Evolutionary conservation across 2,329 filamentous ascomycete species (phyloP).

Genomic region (Pyrenophora graminea): DNA sequence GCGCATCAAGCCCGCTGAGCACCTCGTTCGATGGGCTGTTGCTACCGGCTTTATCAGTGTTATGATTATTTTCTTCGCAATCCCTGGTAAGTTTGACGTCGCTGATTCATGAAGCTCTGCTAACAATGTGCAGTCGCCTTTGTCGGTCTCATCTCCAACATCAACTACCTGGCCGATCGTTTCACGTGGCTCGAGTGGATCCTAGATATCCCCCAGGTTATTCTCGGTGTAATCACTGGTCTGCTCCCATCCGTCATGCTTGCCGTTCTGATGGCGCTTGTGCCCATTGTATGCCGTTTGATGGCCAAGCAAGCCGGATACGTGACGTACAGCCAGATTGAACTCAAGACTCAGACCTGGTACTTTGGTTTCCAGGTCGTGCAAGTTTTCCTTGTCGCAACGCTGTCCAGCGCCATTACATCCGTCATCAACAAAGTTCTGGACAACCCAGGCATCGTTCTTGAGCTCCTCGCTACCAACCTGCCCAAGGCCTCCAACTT

Average conservation of each 20-base stretch:
- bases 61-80: conserved; percentile 53
- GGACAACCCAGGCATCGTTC: conserved; percentile 62
- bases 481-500: conserved; percentile 90
- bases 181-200: conserved; percentile 51
- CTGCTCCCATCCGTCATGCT: conserved; percentile 51
- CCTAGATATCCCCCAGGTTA: conserved; percentile 45
- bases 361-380: conserved; percentile 93
- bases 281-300: conserved; percentile 50
- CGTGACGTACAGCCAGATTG: conserved; percentile 51
- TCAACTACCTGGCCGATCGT: conserved; percentile 48
- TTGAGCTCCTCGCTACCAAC: conserved; percentile 69
- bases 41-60: conserved; percentile 47
- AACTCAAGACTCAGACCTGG: conserved; percentile 82
- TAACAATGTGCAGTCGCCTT: conserved; percentile 43
- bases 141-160: conserved; percentile 51
- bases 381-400: conserved; percentile 89
- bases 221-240: conserved; percentile 53
- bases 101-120: not conserved
- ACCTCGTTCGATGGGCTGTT: conserved; percentile 34
- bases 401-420: conserved; percentile 77
- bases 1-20: conserved; percentile 43
- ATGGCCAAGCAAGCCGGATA: conserved; percentile 46
- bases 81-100: conserved; percentile 37
- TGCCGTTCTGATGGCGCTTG: conserved; percentile 50
- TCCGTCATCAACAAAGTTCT: conserved; percentile 61